Percentiles rank a stretch among this genome's conserved stretches.
phyloP scores from a whole-genome alignment of 2,329 filamentous ascomycete species.

The Apiospora hydei region DNA sequence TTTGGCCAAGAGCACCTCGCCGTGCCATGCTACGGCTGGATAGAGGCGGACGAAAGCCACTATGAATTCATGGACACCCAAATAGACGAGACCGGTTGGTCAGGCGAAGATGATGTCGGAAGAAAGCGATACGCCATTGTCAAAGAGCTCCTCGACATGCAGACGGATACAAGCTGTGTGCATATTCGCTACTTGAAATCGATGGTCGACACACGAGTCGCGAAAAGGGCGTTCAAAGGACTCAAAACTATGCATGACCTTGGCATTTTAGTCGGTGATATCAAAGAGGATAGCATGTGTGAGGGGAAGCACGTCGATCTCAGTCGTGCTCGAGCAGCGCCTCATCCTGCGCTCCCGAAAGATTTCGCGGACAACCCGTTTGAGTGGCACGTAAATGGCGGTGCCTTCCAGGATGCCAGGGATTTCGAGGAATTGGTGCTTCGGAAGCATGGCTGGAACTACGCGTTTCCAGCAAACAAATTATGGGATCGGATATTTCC shows the following conservation, averaged over 20 bases:
- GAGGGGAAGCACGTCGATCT: neutral
- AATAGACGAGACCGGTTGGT: neutral
- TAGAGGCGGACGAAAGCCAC: neutral
- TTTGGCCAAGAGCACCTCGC: conserved; percentile 2
- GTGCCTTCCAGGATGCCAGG: neutral
- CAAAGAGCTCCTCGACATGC: neutral
- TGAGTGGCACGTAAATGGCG: too few relatives aligned
- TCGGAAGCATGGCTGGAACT: neutral
- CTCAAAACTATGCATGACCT: neutral
- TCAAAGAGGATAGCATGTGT: neutral
- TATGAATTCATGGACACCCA: neutral
- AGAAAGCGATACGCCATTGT: conserved; percentile 2
- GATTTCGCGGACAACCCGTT: neutral
- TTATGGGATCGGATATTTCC: neutral
- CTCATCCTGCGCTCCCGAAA: neutral
- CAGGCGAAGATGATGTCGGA: neutral
- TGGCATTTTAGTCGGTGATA: neutral
- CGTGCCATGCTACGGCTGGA: neutral
- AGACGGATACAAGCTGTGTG: neutral
- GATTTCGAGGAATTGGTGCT: neutral
- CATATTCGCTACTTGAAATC: too few relatives aligned
- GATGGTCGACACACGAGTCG: neutral
- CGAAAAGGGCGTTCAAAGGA: neutral
- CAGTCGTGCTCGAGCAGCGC: neutral
- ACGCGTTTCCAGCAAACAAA: neutral